These are phyloP conservation scores for Entelexis paramagnoliae DNA, from an alignment of 1,139 yeast genomes.

Conservation along the genomic window DNA sequence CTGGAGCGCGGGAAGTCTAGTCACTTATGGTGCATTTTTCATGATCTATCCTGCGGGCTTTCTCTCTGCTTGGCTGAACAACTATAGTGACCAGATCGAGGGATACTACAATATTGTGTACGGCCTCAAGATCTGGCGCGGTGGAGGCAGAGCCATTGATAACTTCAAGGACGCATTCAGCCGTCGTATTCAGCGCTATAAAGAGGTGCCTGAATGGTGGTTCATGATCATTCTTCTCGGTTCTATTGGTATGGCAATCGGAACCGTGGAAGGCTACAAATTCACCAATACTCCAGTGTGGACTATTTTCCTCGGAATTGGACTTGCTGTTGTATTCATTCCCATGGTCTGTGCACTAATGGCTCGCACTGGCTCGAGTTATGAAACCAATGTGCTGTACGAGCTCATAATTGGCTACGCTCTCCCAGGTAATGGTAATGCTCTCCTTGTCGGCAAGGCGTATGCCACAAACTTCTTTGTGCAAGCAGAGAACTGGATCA, in stretches of 20 bases:
- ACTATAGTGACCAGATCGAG: slow-evolving; percentile 31
- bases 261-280: slow-evolving; percentile 36
- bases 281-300: slow-evolving; percentile 38
- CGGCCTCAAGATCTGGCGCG: not conserved
- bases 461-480: slow-evolving; percentile 50
- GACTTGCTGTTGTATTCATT: slow-evolving; percentile 24
- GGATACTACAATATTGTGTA: slow-evolving; percentile 22
- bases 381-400: slow-evolving; percentile 47
- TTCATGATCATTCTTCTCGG: slow-evolving; percentile 38
- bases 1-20: slow-evolving; percentile 49
- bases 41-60: slow-evolving; percentile 42
- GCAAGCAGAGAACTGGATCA: slow-evolving; percentile 50
- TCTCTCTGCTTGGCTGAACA: not conserved
- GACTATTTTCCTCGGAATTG: slow-evolving; percentile 45
- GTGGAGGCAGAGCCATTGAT: slow-evolving; percentile 25
- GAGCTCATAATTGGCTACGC: slow-evolving; percentile 53
- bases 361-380: slow-evolving; percentile 43
- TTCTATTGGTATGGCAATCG: slow-evolving; percentile 39
- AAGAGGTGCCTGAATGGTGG: slow-evolving; percentile 59
- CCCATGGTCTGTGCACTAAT: slow-evolving; percentile 34
- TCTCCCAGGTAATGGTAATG: slow-evolving; percentile 51
- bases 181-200: slow-evolving; percentile 44
- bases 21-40: slow-evolving; percentile 48
- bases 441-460: slow-evolving; percentile 44
- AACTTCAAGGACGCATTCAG: slow-evolving; percentile 45